Conservation (phyloP, 108 stramenopile genomes). For the Cyclotella sp. region DNA sequence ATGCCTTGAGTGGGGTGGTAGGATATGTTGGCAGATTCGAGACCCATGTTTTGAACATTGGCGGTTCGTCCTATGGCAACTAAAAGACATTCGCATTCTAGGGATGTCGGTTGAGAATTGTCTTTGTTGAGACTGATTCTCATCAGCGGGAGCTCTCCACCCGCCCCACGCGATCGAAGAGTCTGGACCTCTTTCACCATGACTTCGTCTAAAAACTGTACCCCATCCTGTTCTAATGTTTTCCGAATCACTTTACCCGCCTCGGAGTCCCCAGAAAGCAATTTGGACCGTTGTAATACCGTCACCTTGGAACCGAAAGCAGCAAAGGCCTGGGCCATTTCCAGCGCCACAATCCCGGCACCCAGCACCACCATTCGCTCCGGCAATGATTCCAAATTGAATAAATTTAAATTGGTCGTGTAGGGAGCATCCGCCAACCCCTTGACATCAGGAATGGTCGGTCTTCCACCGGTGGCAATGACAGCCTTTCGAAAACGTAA, state of each 20-base stretch:
- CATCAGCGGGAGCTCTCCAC: constrained; percentile 67
- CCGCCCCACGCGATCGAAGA: constrained; percentile 29
- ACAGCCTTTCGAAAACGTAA: constrained; percentile 86
- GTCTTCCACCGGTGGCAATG: constrained; percentile 92
- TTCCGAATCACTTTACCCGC: constrained; percentile 68
- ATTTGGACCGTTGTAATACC: constrained; percentile 66
- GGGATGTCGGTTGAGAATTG: constrained; percentile 11
- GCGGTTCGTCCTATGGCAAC: constrained; percentile 90
- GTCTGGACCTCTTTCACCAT: constrained; percentile 62
- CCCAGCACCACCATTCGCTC: constrained; percentile 90
- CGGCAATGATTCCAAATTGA: constrained; percentile 90
- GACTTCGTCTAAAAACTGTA: constrained; percentile 65
- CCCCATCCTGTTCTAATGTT: constrained; percentile 78
- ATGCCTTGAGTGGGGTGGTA: constrained; percentile 82
- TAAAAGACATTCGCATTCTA: constrained; percentile 89
- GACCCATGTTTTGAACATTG: constrained; percentile 91
- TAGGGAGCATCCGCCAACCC: constrained; percentile 85
- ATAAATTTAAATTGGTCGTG: constrained; percentile 91
- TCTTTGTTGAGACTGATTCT: constrained; percentile 52
- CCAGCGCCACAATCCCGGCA: constrained; percentile 94
- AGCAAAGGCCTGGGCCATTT: constrained; percentile 98
- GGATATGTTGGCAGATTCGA: constrained; percentile 85
- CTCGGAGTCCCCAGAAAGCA: constrained; percentile 79
- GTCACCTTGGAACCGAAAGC: constrained; percentile 92
- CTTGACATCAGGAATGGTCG: constrained; percentile 69